phyloP scores from a whole-genome alignment of 768 basidiomycete species.

The Gloeostereum incarnatum region DNA sequence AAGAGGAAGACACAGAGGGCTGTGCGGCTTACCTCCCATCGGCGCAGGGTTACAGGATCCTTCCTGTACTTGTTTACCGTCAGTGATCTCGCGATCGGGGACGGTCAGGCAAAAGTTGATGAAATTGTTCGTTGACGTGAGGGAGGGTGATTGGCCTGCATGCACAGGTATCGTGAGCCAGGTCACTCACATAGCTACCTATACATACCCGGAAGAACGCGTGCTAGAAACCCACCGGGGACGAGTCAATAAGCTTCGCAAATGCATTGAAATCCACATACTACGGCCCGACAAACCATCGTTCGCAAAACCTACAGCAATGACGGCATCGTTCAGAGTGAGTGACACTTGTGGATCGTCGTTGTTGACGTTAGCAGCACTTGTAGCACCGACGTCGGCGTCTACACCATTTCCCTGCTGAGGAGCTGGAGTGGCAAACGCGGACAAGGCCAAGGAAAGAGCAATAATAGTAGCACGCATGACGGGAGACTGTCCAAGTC shows the following conservation, averaged over 20 bases:
- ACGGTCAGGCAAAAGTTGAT: constrained; percentile 37
- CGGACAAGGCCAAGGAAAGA: too few relatives aligned
- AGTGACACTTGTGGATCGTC: constrained; percentile 4
- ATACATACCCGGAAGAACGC: neutral
- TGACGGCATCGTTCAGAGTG: constrained; percentile 18
- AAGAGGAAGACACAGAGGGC: too few relatives aligned
- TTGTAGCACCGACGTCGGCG: neutral
- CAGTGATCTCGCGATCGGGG: constrained; percentile 43
- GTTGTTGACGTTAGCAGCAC: neutral
- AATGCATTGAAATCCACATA: too few relatives aligned
- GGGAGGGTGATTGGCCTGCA: constrained; percentile 30
- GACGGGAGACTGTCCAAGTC: too few relatives aligned
- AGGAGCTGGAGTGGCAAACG: too few relatives aligned
- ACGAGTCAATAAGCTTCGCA: too few relatives aligned
- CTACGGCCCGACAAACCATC: constrained; percentile 17
- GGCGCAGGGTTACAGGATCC: constrained; percentile 31
- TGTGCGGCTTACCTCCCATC: too few relatives aligned
- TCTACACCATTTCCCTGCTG: too few relatives aligned
- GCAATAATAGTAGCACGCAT: too few relatives aligned
- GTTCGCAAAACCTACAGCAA: constrained; percentile 17
- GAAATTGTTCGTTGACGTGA: constrained; percentile 42
- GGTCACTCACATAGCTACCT: neutral
- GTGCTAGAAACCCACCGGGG: constrained; percentile 25
- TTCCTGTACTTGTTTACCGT: constrained; percentile 27
- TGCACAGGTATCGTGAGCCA: neutral